phyloP scores from a whole-genome alignment of 2,329 filamentous ascomycete species.

The Phialophora verrucosa region DNA sequence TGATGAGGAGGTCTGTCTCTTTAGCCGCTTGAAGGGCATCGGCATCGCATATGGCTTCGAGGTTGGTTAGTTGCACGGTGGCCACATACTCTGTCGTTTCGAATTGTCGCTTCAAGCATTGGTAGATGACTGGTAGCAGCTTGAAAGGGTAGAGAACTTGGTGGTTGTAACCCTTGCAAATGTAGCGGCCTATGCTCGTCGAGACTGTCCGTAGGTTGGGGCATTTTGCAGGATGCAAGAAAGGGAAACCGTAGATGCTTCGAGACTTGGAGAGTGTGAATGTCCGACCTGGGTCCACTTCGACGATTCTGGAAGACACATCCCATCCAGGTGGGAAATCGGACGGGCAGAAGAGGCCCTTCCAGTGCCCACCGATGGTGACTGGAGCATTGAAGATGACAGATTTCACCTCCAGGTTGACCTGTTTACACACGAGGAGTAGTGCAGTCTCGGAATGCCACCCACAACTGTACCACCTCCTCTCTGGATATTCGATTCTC shows the following conservation, averaged over 20 bases:
- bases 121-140: neutral
- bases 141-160: neutral
- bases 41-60: neutral
- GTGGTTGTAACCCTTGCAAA: neutral
- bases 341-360: neutral
- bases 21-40: neutral
- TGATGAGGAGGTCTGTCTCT: neutral
- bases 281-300: neutral
- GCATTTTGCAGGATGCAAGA: neutral
- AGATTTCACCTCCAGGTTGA: neutral
- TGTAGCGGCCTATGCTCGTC: neutral
- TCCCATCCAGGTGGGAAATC: neutral
- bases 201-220: neutral
- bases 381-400: neutral
- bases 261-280: neutral
- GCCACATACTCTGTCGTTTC: neutral
- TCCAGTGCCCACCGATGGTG: neutral
- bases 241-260: neutral
- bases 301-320: neutral
- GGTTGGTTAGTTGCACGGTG: neutral
- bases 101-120: neutral
- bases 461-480: neutral
- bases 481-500: neutral
- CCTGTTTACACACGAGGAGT: neutral
- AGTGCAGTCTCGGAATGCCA: neutral